Base-by-base conservation (phyloP, 495 filamentous ascomycete genomes). In the Usnea hakonensis region DNA sequence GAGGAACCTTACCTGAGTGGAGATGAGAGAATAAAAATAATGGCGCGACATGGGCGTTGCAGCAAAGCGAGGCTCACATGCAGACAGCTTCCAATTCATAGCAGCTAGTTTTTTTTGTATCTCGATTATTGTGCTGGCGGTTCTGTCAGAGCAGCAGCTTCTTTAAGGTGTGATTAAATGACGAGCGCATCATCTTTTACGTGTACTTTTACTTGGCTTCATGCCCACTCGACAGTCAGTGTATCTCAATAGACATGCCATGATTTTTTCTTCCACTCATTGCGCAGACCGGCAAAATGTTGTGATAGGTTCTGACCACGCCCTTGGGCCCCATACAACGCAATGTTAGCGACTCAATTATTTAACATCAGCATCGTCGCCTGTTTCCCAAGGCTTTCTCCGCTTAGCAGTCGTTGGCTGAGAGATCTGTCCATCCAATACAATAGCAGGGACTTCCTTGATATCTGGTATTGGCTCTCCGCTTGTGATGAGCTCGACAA, bases 401-500 rank as follows among this genome's bases (percentile, higher is more conserved):
- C 89, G 79, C 69, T 74, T 82, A 37, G 73, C 77, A 14, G 72
- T 75, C 32, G 72, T 78, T 16, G 80, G 71, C 43, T 75, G 70
- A n/a, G 84, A 79, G 23, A 78, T 83, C 65, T 87, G 81, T 3
- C 85, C 87, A 30, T 82, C 75, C 35, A 94, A 80, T 9, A 97
- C 81, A 0, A 85, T 94, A 64, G 90, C 81, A 17, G 95, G 91
- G 65, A 98, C 94, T 64, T 97, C 80, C 65, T 86, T 85, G 68
- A 98, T 95, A 3, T 94, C 94, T 0, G 91, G 89, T 56, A 98
- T 88, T 5, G 87, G 85, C 71, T 91, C 83, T 48, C 91, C 91
- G 23, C 81, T 87, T 5, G 87, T 88, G 65, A 98, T 90, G 36
- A 97, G 84, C 48, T 90, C 91, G 40, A 96, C 86, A 56, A 98